Evolutionary conservation across 441 rosid genomes (phyloP), one percentile per base, ranked within the genome.

Genomic region (Capsella rubella): DNA sequence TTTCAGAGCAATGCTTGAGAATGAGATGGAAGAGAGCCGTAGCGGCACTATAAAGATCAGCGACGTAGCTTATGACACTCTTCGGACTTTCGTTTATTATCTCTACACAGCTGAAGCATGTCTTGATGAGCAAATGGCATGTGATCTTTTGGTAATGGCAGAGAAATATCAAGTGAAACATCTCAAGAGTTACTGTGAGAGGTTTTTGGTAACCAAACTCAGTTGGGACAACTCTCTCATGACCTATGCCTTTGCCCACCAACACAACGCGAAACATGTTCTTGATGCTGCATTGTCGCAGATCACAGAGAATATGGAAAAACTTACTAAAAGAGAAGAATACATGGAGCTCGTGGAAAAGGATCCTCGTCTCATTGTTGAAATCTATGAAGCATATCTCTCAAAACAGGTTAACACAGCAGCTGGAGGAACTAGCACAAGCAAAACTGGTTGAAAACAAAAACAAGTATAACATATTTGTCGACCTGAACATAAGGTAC

Each of bases 21-120:
- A 89, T 52, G 95, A 90, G 74, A 95, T 89, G 99, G 87, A 86
- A 71, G 99, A 94, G 73, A 90, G 97, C 67, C 82, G 80, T 31
- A 92, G 97, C n/a, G 97, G 97, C 31, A 90, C 89, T 8, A 92
- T 90, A 75, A 92, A 86, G 82, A 92, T 95, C 65, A 81, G 78
- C 13, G 93, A 95, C 11, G 86, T 84, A 7, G 83, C 96, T 6
- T 84, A 85, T 15, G 94, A 95, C 11, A 87, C 90, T 8, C 92
- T 90, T 27, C 87, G 82, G 5, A 61, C 87, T 18, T 92, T 95
- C 51, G 84, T 92, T 43, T 83, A 73, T 82, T 92, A 84, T 59
- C 69, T 95, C 40, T 92, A 90, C 84, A 87, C 93, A 35, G 99
- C 97, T 0, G 93, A 95, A 79, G 92, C 90, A 55, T 67, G 78